A percentile compares a stretch with the other conserved stretches of the same genome.
These are phyloP conservation scores for Lachnellula cervina DNA, from an alignment of 2,329 filamentous ascomycete species.

Conservation along the genomic window DNA sequence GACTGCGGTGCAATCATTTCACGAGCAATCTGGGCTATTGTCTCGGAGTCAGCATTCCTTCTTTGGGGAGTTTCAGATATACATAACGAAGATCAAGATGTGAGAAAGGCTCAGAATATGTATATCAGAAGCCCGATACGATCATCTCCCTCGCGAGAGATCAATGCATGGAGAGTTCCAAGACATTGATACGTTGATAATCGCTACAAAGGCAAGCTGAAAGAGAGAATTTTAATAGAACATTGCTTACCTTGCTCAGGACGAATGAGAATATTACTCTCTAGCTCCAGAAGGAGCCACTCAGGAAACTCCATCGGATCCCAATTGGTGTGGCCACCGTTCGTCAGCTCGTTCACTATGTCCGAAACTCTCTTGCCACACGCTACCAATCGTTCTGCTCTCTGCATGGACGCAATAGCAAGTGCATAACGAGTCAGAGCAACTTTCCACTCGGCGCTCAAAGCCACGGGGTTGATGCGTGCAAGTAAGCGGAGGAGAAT, in stretches of 20 bases:
- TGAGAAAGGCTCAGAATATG: background rate
- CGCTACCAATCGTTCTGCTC: slow-evolving; percentile 34
- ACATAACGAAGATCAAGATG: background rate
- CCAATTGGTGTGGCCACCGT: slow-evolving; percentile 54
- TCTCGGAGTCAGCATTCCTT: background rate
- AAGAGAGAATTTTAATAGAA: background rate
- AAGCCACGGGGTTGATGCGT: background rate
- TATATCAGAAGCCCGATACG: background rate
- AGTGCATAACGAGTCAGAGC: slow-evolving; percentile 15
- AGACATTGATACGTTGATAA: too few relatives aligned
- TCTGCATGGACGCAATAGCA: slow-evolving; percentile 14
- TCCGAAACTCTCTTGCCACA: slow-evolving; percentile 26
- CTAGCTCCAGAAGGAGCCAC: slow-evolving; percentile 59
- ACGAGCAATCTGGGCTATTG: slow-evolving; percentile 42
- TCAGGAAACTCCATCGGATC: slow-evolving; percentile 48
- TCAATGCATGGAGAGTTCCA: too few relatives aligned
- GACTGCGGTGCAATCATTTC: slow-evolving; percentile 46
- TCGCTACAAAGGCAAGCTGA: background rate
- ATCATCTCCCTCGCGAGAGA: background rate
- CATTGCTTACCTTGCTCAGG: slow-evolving; percentile 30
- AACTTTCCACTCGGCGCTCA: slow-evolving; percentile 12
- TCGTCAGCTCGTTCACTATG: slow-evolving; percentile 41
- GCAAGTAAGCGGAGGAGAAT: slow-evolving; percentile 14
- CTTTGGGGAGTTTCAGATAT: background rate
- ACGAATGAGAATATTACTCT: slow-evolving; percentile 58